phyloP scores from a whole-genome alignment of 352 stramenopile genomes.

The Globisporangium nunn region DNA sequence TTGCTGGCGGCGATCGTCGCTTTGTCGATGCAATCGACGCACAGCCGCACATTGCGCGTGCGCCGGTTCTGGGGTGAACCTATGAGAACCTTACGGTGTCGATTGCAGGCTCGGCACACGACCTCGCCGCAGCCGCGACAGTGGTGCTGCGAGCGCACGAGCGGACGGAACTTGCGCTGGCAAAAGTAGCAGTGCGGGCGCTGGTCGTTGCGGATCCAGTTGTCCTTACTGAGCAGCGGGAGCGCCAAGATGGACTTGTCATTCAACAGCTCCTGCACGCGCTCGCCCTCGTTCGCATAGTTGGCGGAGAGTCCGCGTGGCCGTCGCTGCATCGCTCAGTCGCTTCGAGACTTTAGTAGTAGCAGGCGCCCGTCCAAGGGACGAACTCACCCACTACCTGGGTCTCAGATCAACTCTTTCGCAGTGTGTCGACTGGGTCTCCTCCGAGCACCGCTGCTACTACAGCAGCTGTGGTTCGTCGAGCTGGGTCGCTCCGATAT shows the following conservation, averaged over 20 bases:
- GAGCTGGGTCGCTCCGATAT: neutral
- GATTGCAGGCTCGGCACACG: conserved; percentile 70
- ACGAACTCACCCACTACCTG: neutral
- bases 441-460: neutral
- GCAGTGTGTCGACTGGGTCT: neutral
- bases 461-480: neutral
- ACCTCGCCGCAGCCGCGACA: conserved; percentile 77
- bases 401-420: neutral
- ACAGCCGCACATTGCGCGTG: conserved; percentile 42
- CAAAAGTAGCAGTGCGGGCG: conserved; percentile 76
- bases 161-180: conserved; percentile 63
- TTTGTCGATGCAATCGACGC: conserved; percentile 77
- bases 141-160: conserved; percentile 72
- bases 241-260: conserved; percentile 54
- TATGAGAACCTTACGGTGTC: conserved; percentile 43
- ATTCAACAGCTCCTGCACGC: conserved; percentile 44
- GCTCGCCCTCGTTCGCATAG: conserved; percentile 45
- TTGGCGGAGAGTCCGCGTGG: conserved; percentile 42
- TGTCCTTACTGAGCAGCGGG: conserved; percentile 44
- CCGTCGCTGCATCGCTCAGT: conserved; percentile 11
- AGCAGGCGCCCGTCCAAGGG: too few species aligned
- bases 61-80: conserved; percentile 17
- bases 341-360: neutral
- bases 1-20: conserved; percentile 28
- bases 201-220: conserved; percentile 70